Base-by-base conservation (phyloP, 371 early-diverging fungal species). In the Mortierella sp. region DNA sequence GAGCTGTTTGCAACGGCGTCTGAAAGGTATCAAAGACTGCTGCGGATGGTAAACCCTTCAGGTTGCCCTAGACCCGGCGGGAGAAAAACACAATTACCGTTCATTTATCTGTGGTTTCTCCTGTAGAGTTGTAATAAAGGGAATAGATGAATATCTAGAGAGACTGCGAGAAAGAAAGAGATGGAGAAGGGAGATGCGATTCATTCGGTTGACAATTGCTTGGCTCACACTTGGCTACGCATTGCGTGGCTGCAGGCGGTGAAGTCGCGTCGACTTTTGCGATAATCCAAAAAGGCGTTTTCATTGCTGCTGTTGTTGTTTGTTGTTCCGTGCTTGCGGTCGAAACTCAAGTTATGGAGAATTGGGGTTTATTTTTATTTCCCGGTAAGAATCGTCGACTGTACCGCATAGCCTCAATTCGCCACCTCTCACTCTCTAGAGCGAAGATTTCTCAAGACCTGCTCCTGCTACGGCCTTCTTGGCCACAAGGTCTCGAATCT, bases 401-500 rank as follows among this genome's bases (percentile, higher is more conserved):
- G 47, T 47, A 50, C 16, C 50, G 42, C 68, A 42, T 65, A 65
- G 42, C 68, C 42, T 38, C 42, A 42, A 42, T 42, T 50, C 55
- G 55, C 21, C 24, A 55, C 50, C 16, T 50, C n/a, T n/a, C 55
- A 19, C n/a, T 55, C 6, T 50, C 57, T 77, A 85, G 6, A 85
- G 72, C 31, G 85, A 81, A 2, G 85, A 50, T 73, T 81, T 85
- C 16, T 85, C 85, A 1, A 85, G 75, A n/a, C 85, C 85, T 3
- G 54, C 47, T 16, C 85, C 85, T 11, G 85, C 68, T 26, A 89
- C 76, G 13, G 80, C 82, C 8, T 75, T 77, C 68, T 84, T 81
- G 16, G 82, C 78, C 52, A 80, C 84, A 50, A 89, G 73, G 8
- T 84, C 82, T 42, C 79, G 73, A 50, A 92, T 88, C 63, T 89